Base-by-base conservation (phyloP, 768 basidiomycete species). In the Galerina marginata region DNA sequence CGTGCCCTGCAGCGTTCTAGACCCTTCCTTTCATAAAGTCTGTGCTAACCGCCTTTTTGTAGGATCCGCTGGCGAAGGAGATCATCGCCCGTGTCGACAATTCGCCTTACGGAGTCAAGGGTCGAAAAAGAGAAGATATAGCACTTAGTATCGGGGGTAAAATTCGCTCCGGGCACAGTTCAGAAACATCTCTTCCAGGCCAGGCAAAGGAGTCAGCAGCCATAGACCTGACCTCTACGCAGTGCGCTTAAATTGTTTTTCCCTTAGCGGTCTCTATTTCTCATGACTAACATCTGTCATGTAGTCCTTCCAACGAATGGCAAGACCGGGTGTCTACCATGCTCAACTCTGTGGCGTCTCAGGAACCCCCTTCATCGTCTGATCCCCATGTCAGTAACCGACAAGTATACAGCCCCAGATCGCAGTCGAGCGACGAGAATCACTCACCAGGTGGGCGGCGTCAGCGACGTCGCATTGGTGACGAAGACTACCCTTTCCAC, bases 61-160 rank as follows among this genome's bases (percentile, higher is more conserved):
- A 92, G 88, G 93, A 95, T 66, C 77, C 88, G 0, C 79, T 95
- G 3, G 92, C 94, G 2, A 83, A 81, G 56, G 92, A 93, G 65
- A 93, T 96, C 60, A 84, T 93, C 57, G 82, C 81, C 54, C 88
- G 92, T 29, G 92, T 95, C n/a, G 90, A 93, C 71, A 82, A 84
- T 64, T 89, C 90, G 10, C 81, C 89, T 0, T 94, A 93, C 70
- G 93, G 93, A 36, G 83, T 85, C 67, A 87, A 85, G 68, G 90
- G 90, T 36, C 85, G 90, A 40, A 86, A 82, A 63, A 76, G 75
- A 11, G 64, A 67, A 36, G 67, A 64, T 55, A 57, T 66, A 47
- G 65, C 63, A 26, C 52, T 66, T n/a, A 66, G 63, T 43, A 55
- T 66, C 38, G 65, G 65, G 6, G 56, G 58, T 25, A 69, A 69